A percentile compares a stretch with the other conserved stretches of the same genome.
Conservation (phyloP, 306 rosid species). For the Vigna hirtella region DNA sequence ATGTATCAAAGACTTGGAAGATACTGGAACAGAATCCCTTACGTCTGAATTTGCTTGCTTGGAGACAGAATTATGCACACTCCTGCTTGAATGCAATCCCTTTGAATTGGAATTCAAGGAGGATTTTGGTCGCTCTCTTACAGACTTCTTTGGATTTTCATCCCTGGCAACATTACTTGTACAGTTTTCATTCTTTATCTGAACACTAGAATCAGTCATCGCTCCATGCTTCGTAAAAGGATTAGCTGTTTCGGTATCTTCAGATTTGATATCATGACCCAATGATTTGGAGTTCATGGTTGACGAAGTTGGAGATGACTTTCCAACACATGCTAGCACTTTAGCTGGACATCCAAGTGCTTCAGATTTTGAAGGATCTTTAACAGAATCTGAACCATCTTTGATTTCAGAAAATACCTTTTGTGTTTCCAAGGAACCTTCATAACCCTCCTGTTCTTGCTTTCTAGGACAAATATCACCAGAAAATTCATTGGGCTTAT, state of each 20-base stretch:
- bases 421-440: constrained; percentile 52
- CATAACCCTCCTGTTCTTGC: constrained; percentile 63
- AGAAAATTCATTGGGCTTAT: constrained; percentile 55
- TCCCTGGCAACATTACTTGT: constrained; percentile 58
- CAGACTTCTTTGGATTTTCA: constrained; percentile 66
- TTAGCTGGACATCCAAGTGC: constrained; percentile 55
- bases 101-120: constrained; percentile 56
- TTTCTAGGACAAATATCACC: constrained; percentile 54
- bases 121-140: constrained; percentile 71
- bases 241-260: constrained; percentile 58
- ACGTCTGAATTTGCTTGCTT: constrained; percentile 62
- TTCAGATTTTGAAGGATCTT: constrained; percentile 65
- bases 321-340: constrained; percentile 54
- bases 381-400: constrained; percentile 57
- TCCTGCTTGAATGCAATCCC: constrained; percentile 63
- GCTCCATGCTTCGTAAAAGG: constrained; percentile 57
- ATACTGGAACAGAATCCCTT: constrained; percentile 59
- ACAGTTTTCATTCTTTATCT: constrained; percentile 61
- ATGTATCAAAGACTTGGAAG: constrained; percentile 62
- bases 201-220: constrained; percentile 55
- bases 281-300: constrained; percentile 57
- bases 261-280: constrained; percentile 52
- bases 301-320: constrained; percentile 59
- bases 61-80: constrained; percentile 63
- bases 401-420: constrained; percentile 59